phyloP scores from a whole-genome alignment of 768 basidiomycete genomes.

The Hericium coralloides region DNA sequence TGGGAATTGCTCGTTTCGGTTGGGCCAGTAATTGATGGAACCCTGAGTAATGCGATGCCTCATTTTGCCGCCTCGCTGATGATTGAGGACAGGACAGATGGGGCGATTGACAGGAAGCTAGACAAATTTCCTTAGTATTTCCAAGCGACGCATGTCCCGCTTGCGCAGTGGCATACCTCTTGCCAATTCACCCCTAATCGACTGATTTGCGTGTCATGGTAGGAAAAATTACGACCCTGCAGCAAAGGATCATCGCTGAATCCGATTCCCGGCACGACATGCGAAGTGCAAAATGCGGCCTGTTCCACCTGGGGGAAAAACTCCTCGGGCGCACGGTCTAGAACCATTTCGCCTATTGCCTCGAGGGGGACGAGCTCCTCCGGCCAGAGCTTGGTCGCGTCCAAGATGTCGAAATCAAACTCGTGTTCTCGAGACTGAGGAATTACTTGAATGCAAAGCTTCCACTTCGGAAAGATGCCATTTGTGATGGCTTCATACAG shows the following conservation, averaged over 20 bases:
- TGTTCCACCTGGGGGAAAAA: conserved; percentile 87
- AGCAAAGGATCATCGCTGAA: conserved; percentile 73
- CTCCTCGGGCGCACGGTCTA: conserved; percentile 57
- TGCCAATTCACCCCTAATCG: conserved; percentile 79
- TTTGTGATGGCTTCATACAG: conserved; percentile 73
- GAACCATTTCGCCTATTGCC: conserved; percentile 65
- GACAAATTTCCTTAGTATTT: conserved; percentile 1
- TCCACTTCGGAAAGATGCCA: conserved; percentile 70
- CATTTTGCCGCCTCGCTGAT: conserved; percentile 52
- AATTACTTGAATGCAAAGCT: conserved; percentile 67
- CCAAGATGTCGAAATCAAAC: conserved; percentile 83
- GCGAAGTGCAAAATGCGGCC: conserved; percentile 75
- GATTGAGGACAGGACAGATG: conserved; percentile 65
- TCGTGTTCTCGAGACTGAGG: conserved; percentile 65
- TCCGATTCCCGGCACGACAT: conserved; percentile 43
- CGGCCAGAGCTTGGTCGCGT: conserved; percentile 82
- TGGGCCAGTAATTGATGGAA: conserved; percentile 75
- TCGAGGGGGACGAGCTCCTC: conserved; percentile 73
- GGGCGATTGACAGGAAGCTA: conserved; percentile 79
- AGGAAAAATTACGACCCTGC: conserved; percentile 82
- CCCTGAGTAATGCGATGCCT: conserved; percentile 52
- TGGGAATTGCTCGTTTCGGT: conserved; percentile 44
- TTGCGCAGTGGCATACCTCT: conserved; percentile 30
- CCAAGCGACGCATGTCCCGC: neutral
- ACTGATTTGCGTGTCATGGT: conserved; percentile 78